phyloP scores from a whole-genome alignment of 768 basidiomycete genomes.

The Inosperma sp. region DNA sequence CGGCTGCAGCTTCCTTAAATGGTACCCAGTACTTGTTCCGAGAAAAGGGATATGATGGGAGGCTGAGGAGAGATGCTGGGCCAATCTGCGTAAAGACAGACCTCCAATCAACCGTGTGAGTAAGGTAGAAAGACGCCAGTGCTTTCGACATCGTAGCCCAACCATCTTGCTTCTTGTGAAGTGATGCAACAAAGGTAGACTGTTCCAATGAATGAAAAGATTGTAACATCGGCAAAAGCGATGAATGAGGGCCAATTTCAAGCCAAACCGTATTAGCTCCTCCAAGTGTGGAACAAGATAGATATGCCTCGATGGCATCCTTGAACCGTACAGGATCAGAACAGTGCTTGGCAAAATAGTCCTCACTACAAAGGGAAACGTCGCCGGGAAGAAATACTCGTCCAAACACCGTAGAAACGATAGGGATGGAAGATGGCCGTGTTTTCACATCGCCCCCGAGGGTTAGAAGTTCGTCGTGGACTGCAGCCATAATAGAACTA shows the following conservation, averaged over 20 bases:
- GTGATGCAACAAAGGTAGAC: conserved; percentile 44
- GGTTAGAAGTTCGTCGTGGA: conserved; percentile 45
- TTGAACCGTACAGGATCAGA: conserved; percentile 53
- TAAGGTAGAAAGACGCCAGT: conserved; percentile 47
- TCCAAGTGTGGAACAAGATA: conserved; percentile 23
- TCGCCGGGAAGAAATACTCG: conserved; percentile 51
- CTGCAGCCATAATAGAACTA: conserved; percentile 56
- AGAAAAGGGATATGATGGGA: conserved; percentile 64
- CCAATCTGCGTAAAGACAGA: conserved; percentile 45
- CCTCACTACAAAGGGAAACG: conserved; percentile 38
- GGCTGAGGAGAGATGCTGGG: conserved; percentile 38
- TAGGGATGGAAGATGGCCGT: conserved; percentile 48
- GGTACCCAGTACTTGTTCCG: conserved; percentile 53
- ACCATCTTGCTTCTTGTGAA: conserved; percentile 41
- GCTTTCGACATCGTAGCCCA: conserved; percentile 44
- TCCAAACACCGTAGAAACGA: conserved; percentile 61
- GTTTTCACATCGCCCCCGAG: conserved; percentile 37
- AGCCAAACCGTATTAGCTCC: conserved; percentile 46
- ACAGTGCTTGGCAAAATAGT: conserved; percentile 59
- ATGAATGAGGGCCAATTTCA: conserved; percentile 63
- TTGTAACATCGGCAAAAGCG: conserved; percentile 54
- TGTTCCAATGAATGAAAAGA: conserved; percentile 31
- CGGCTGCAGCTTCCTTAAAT: conserved; percentile 30
- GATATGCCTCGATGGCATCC: conserved; percentile 42
- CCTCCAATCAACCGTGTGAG: conserved; percentile 49